A percentile compares a stretch with the other conserved stretches of the same genome.
Conservation (phyloP, 177 flowering plant genomes). For the Vitis hybrid region DNA sequence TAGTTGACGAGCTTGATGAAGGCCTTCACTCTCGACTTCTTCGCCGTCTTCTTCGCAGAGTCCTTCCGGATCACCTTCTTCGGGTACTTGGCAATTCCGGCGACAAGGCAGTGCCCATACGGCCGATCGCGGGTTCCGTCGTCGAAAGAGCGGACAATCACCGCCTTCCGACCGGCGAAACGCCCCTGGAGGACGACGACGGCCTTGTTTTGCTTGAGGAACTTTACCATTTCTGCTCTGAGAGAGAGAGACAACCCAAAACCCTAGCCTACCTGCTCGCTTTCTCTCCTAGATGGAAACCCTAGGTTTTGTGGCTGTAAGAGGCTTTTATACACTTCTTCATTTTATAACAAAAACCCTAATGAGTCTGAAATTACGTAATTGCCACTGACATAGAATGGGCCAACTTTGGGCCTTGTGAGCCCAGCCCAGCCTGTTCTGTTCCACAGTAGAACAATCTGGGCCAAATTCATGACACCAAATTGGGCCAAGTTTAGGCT, state of each 20-base stretch:
- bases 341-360: no score
- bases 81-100: slow-evolving; percentile 38
- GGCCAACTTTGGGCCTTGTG: no score
- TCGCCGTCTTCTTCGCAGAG: slow-evolving; percentile 40
- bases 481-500: no score
- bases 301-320: no score
- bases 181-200: slow-evolving; percentile 38
- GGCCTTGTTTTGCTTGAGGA: slow-evolving; percentile 34
- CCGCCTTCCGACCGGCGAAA: slow-evolving; percentile 37
- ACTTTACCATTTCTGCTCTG: slow-evolving; percentile 27
- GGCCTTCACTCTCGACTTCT: slow-evolving; percentile 34
- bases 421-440: no score
- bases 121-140: slow-evolving; percentile 38
- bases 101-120: slow-evolving; percentile 41
- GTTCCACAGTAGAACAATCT: no score
- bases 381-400: no score
- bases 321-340: no score
- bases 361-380: no score
- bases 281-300: no score
- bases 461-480: no score
- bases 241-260: not conserved
- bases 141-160: slow-evolving; percentile 30
- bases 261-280: no score
- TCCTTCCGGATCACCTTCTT: slow-evolving; percentile 42
- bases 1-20: slow-evolving; percentile 37